These are phyloP conservation scores for Monosporozyma solicola DNA, from an alignment of 805 yeast genomes.

Conservation along the genomic window DNA sequence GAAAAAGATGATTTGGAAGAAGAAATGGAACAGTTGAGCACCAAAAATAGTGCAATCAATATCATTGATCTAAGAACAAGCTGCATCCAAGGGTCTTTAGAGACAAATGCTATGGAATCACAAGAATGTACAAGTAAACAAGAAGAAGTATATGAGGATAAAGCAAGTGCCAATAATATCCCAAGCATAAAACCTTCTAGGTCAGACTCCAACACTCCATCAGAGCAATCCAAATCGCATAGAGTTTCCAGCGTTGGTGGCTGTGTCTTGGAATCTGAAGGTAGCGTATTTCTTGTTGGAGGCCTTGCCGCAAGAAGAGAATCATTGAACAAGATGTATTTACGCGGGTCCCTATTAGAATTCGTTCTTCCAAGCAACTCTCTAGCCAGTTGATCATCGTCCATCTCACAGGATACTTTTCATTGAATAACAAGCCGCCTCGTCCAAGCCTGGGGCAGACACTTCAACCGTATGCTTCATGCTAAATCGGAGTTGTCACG, in stretches of 20 bases:
- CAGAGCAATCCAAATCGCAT: neutral
- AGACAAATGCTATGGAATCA: neutral
- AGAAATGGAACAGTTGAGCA: neutral
- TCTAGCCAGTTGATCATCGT: constrained; percentile 10
- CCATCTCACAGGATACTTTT: neutral
- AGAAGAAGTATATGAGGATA: neutral
- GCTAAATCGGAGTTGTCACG: neutral
- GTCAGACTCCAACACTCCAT: neutral
- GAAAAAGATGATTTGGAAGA: constrained; percentile 1
- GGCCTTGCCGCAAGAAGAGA: constrained; percentile 17
- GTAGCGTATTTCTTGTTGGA: constrained; percentile 21
- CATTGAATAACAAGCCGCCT: too few species aligned
- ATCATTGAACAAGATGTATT: constrained; percentile 9
- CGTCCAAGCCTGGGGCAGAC: neutral
- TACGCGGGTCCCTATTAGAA: constrained; percentile 26
- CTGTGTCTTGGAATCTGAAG: constrained; percentile 12
- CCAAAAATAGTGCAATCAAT: constrained; percentile 14
- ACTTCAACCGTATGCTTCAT: neutral
- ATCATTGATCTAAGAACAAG: constrained; percentile 17
- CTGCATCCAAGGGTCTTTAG: constrained; percentile 12
- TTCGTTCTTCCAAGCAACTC: constrained; percentile 23
- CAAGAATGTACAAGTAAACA: neutral
- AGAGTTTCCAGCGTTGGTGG: constrained; percentile 9
- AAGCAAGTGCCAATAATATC: neutral
- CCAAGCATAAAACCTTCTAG: neutral